Conservation (phyloP, 257 asterid genomes). For the Solanum habrochaites region DNA sequence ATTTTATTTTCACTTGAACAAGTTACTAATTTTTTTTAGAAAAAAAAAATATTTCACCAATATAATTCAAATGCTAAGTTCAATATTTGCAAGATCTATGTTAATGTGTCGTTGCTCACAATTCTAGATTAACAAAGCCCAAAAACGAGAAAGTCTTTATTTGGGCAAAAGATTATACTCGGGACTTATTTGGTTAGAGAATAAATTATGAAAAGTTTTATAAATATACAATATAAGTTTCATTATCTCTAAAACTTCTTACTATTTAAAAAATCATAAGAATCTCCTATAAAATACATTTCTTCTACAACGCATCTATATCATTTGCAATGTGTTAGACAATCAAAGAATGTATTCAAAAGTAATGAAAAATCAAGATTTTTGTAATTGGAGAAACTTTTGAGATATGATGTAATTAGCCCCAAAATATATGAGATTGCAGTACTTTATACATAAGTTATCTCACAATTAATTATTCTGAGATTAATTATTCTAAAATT, state of each 20-base stretch:
- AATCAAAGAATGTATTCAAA: accelerated
- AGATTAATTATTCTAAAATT: no score
- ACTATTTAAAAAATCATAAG: no score
- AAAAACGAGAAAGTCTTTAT: no score
- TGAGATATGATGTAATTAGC: no score
- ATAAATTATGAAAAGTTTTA: no score
- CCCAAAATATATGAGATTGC: no score
- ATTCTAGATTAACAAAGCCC: neutral
- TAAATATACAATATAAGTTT: accelerated
- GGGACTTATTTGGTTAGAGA: neutral
- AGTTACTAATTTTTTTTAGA: no score
- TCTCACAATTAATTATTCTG: no score
- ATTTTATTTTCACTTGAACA: neutral
- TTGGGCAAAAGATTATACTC: neutral
- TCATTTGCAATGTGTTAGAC: neutral
- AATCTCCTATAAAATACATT: no score
- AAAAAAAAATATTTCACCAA: neutral
- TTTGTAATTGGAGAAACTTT: no score
- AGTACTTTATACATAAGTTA: no score
- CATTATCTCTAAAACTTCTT: neutral
- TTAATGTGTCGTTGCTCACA: neutral
- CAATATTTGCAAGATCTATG: neutral
- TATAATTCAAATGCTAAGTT: neutral
- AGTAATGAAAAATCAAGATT: accelerated
- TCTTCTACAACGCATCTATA: no score